Conservation (phyloP, 148 eudicot genomes). For the Chenopodium suecicum region DNA sequence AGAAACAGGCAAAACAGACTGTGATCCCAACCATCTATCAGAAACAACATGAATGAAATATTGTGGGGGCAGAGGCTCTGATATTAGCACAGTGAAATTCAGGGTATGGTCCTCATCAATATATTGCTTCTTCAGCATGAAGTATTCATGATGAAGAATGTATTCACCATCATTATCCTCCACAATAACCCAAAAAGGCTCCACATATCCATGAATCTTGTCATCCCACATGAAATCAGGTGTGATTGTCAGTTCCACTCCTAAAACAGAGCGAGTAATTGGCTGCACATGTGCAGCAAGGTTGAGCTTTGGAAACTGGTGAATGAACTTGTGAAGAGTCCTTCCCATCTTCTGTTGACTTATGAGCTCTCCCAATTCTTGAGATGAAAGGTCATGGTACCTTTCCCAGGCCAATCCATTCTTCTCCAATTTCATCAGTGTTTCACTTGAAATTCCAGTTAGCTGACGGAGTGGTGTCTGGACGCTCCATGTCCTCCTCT, state of each 20-base stretch:
- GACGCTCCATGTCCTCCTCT: constrained; percentile 88
- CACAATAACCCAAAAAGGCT: constrained; percentile 93
- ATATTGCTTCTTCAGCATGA: constrained; percentile 86
- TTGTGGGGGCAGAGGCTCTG: constrained; percentile 93
- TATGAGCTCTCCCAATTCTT: constrained; percentile 82
- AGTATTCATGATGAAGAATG: constrained; percentile 91
- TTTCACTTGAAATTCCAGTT: constrained; percentile 57
- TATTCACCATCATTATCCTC: constrained; percentile 93
- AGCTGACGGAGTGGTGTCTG: constrained; percentile 89
- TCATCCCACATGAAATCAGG: constrained; percentile 95
- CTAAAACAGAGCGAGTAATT: constrained; percentile 80
- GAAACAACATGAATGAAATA: constrained; percentile 91
- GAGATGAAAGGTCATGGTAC: constrained; percentile 87
- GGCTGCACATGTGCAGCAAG: constrained; percentile 94
- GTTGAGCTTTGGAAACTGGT: constrained; percentile 86
- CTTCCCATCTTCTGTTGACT: constrained; percentile 76
- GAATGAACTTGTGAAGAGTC: constrained; percentile 77
- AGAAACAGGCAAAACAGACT: constrained; percentile 87
- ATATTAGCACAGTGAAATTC: constrained; percentile 77
- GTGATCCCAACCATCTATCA: constrained; percentile 84
- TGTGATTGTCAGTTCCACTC: constrained; percentile 83
- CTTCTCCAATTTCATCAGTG: constrained; percentile 80
- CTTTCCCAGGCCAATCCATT: constrained; percentile 90
- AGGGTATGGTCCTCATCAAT: constrained; percentile 80
- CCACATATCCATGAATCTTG: constrained; percentile 86